A percentile compares a stretch with the other conserved stretches of the same genome.
These are phyloP conservation scores for Nigrograna mackinnonii DNA, from an alignment of 2,329 filamentous ascomycete genomes.

Conservation along the genomic window DNA sequence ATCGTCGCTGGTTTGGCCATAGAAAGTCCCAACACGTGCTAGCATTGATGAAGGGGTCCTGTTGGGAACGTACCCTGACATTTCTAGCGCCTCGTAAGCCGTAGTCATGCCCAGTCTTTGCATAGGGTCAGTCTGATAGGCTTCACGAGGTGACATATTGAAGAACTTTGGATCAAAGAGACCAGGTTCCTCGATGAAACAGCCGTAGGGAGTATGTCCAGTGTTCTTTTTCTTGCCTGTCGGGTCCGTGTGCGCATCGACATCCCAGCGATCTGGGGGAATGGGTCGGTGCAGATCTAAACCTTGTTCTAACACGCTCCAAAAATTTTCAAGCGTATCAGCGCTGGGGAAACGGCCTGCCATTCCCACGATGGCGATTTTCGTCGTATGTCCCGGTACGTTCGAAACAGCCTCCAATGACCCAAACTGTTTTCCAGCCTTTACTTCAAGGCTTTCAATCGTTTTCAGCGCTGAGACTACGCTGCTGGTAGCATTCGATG, in stretches of 20 bases:
- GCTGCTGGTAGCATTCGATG: no score
- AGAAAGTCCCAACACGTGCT: constrained; percentile 36
- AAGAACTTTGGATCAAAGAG: constrained; percentile 25
- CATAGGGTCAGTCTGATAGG: constrained; percentile 27
- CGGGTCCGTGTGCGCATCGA: constrained; percentile 18
- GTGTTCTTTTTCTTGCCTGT: constrained; percentile 19
- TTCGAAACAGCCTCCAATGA: no score
- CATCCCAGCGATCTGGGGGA: constrained; percentile 8
- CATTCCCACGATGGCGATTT: constrained; percentile 23
- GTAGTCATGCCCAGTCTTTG: constrained; percentile 28
- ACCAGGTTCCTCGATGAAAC: constrained; percentile 5
- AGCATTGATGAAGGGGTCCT: constrained; percentile 27
- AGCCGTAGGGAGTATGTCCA: constrained; percentile 12
- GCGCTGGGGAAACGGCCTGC: constrained; percentile 15
- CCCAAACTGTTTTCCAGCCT: no score
- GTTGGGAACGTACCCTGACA: constrained; percentile 29
- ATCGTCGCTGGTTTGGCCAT: constrained; percentile 36
- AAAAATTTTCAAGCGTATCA: constrained; percentile 12
- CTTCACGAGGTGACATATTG: constrained; percentile 19
- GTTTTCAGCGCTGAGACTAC: no score
- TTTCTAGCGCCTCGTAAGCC: constrained; percentile 42
- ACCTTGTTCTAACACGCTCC: constrained; percentile 12
- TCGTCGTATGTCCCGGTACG: no score
- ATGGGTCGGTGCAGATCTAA: constrained; percentile 5
- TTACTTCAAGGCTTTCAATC: no score